Base-by-base conservation (phyloP, 495 filamentous ascomycete species). In the Amniculicola lignicola region DNA sequence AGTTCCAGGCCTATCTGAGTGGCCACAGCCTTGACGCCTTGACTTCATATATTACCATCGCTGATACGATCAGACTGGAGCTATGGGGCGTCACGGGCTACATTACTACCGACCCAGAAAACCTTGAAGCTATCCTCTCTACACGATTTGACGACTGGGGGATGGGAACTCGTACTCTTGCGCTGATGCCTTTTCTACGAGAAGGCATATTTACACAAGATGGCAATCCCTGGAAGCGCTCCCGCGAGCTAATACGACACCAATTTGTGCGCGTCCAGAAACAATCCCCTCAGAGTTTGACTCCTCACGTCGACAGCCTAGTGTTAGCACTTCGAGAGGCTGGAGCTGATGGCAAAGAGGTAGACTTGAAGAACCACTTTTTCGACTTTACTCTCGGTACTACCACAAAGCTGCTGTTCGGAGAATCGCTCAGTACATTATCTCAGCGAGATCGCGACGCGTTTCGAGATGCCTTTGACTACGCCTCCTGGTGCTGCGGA, bases 131-230 rank as follows among this genome's bases (percentile, higher is more conserved):
- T 4, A 64, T 79, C 37, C 57, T 74, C 14, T 67, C 64, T 12
- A 72, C 67, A 7, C 52, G 66, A 6, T 73, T 74, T 37, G 59
- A 70, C 49, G 73, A 63, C 54, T 79, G 33, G 57, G 64, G 47
- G 18, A 45, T 58, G 21, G 67, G 67, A 2, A 36, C 33, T 12
- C 69, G 76, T 29, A 65, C 67, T 24, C 28, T 65, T 14, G 64
- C 66, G 4, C 59, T 68, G 11, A 59, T 65, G 22, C 69, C 72
- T 11, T 53, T 79, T 16, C 62, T 82, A 22, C 77, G 79, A 3
- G 68, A 76, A 12, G 79, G 79, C 3, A 80, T 83, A 49, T 82
- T 83, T 59, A 73, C 75, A 0, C 74, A 79, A 45, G 77, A 82
- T 19, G 79, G 80, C 0, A 25, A 44, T 29, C 52, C 67, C 6